A percentile compares a stretch with the other conserved stretches of the same genome.
phyloP scores from a whole-genome alignment of 2,329 filamentous ascomycete species.

The Akanthomyces lecanii region DNA sequence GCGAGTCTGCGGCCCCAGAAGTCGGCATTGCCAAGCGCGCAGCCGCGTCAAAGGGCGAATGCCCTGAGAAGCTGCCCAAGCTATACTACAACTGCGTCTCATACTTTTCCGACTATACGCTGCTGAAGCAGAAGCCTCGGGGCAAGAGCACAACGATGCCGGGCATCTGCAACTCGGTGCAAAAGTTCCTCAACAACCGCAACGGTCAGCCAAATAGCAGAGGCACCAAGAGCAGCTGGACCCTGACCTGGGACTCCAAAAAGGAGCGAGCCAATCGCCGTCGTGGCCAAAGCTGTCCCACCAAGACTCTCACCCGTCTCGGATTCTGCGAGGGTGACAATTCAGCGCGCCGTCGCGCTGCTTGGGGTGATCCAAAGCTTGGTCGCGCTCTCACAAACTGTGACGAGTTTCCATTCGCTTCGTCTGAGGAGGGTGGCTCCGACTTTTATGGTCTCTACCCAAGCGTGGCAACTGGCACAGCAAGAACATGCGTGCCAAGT shows the following conservation, averaged over 20 bases:
- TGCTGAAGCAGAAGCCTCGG: neutral
- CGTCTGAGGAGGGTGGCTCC: neutral
- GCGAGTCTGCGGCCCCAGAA: neutral
- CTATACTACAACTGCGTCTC: constrained; percentile 2
- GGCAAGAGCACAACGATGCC: neutral
- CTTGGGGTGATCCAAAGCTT: neutral
- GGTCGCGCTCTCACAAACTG: neutral
- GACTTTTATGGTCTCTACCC: neutral
- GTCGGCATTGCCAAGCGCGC: neutral
- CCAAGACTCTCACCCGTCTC: neutral
- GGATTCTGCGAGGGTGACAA: neutral
- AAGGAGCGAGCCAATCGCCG: neutral
- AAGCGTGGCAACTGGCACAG: neutral
- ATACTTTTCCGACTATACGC: neutral
- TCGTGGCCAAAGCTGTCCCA: neutral
- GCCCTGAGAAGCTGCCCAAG: neutral
- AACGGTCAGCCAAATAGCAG: neutral
- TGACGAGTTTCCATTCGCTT: constrained; percentile 2
- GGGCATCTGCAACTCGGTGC: constrained; percentile 3
- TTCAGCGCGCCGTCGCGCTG: neutral
- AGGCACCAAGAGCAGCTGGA: neutral
- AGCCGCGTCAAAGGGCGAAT: neutral
- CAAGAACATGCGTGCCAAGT: neutral
- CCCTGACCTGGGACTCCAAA: neutral
- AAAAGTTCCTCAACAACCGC: neutral